Evolutionary conservation across 768 basidiomycete genomes (phyloP).

Genomic region (Rhizopogon rudus): DNA sequence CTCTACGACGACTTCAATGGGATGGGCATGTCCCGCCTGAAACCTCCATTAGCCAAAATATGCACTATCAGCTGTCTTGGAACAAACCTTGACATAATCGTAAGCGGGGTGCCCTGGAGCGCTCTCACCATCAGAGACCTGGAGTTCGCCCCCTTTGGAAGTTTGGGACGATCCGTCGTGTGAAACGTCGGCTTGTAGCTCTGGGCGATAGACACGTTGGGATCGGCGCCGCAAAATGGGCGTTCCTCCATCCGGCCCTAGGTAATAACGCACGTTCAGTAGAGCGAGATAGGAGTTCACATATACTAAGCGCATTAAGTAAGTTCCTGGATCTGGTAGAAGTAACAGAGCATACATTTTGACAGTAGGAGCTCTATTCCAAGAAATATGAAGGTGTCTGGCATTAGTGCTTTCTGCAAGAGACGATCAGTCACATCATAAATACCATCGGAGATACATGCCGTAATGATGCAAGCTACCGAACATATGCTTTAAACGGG

Average conservation of each 20-base stretch:
- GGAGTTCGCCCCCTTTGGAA: not conserved
- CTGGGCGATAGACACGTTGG: not conserved
- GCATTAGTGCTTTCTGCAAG: conserved; percentile 43
- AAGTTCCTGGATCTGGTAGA: not conserved
- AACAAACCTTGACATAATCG: not conserved
- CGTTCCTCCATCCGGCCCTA: not conserved
- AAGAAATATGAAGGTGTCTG: conserved; percentile 50
- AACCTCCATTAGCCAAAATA: not conserved
- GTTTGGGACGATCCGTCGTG: conserved; percentile 8
- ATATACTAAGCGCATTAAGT: conserved; percentile 35
- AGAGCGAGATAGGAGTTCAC: conserved; percentile 52
- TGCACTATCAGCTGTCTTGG: too few relatives aligned
- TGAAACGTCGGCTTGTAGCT: not conserved
- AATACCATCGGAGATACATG: not conserved
- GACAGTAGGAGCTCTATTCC: conserved; percentile 48
- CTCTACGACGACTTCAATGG: not conserved
- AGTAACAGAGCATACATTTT: conserved; percentile 35
- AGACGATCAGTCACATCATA: not conserved
- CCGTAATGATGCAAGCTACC: not conserved
- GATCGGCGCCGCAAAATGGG: not conserved
- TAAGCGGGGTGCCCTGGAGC: not conserved
- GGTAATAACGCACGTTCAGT: not conserved
- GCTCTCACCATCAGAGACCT: not conserved
- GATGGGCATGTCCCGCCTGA: not conserved
- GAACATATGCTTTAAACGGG: not conserved